Base-by-base conservation (phyloP, 768 basidiomycete species). In the Hydnomerulius pinastri region DNA sequence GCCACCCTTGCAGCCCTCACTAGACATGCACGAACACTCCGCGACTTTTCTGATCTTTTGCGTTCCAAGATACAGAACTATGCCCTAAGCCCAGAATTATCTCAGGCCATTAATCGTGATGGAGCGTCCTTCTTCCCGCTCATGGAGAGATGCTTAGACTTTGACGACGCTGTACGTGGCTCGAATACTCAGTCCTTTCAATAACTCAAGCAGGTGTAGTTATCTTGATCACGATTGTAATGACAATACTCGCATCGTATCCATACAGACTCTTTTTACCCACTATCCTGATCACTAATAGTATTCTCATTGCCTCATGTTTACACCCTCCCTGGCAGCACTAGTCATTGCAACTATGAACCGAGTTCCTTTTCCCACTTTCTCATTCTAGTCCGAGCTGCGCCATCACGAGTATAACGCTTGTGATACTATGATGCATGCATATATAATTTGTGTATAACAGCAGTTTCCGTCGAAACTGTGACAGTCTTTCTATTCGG, bases 61-160 rank as follows among this genome's bases (percentile, higher is more conserved):
- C 6, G 27, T 5, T 9, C 24, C 27, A 65, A 52, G 24, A 28
- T 50, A 1, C 33, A 30, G 8, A 51, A 62, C 21, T 56, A 46
- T 0, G 47, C 6, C 4, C n/a, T 59, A 38, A 51, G 18, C 32
- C 29, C 42, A 50, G 62, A 55, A n/a, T 41, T 65, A 44, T 43
- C 57, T 27, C 37, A 24, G 25, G 63, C 60, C 4, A 60, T 65
- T 1, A 43, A 62, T 28, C 55, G 64, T 13, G 57, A 68, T 17
- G 63, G 63, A 12, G 46, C 57, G 27, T 30, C 37, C 1, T 24
- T 68, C 28, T 50, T 63, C 4, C 48, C 47, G 11, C 52, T 68
- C 2, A 63, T 63, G 9, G 32, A 11, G 33, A 43, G 37, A 37
- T 63, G 64, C 30, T 46, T 66, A 33, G 55, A 62, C 23, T 58